These are phyloP conservation scores for Jasminum sambac DNA, from an alignment of 257 asterid species.

Conservation along the genomic window DNA sequence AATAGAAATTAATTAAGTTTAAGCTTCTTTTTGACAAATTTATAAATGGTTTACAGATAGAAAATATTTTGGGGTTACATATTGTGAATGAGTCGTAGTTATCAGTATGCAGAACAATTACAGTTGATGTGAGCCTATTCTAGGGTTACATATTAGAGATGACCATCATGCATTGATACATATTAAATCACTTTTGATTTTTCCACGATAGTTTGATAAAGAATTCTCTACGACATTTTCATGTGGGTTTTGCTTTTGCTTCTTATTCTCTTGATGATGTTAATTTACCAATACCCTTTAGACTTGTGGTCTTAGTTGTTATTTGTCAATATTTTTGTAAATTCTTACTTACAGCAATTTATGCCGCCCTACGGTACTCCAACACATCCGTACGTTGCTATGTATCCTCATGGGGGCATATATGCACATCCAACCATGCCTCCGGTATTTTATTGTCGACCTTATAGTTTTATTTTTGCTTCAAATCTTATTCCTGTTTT, in stretches of 20 bases:
- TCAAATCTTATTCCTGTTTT: background rate
- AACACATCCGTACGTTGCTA: constrained; percentile 96
- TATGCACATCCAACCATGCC: constrained; percentile 95
- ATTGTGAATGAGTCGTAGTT: no score
- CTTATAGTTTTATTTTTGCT: background rate
- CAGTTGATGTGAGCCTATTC: background rate
- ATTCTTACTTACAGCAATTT: background rate
- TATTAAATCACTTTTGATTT: background rate
- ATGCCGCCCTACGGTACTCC: constrained; percentile 59
- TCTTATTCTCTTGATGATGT: constrained; percentile 9
- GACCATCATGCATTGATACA: background rate
- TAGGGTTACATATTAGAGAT: background rate
- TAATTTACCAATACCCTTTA: background rate
- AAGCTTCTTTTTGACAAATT: background rate
- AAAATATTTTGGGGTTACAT: no score
- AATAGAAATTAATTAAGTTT: background rate
- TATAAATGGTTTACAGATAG: no score
- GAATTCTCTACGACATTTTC: background rate
- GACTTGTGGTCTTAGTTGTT: background rate
- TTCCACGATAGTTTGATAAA: background rate
- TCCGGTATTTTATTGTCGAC: constrained; percentile 22
- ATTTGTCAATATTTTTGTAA: background rate
- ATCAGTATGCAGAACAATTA: background rate
- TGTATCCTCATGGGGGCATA: constrained; percentile 95
- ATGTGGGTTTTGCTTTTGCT: background rate